Conservation (phyloP, 768 basidiomycete species). For the Crepidotus variabilis region DNA sequence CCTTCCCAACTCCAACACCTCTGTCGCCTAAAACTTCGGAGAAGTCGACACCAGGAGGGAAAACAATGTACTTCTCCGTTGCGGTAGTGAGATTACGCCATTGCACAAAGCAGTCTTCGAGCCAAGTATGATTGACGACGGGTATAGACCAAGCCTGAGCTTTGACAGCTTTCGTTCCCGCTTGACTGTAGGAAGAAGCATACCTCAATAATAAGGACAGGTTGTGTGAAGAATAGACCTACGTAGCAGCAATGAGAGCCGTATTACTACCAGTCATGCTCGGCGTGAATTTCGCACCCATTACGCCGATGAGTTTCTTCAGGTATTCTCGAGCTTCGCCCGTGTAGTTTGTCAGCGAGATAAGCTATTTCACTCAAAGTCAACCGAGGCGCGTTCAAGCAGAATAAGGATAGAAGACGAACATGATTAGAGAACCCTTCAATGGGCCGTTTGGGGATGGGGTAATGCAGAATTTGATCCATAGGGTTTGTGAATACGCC, state of each 20-base stretch:
- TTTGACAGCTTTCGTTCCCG: conserved; percentile 63
- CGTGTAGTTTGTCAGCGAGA: conserved; percentile 87
- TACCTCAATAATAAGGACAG: not conserved
- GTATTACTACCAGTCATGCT: conserved; percentile 78
- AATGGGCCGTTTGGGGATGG: conserved; percentile 60
- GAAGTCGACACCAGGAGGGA: conserved; percentile 69
- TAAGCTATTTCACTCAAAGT: conserved; percentile 40
- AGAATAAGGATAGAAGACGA: conserved; percentile 19
- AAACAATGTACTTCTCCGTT: conserved; percentile 63
- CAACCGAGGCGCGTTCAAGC: not conserved
- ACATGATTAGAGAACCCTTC: conserved; percentile 62
- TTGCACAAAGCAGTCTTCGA: conserved; percentile 83
- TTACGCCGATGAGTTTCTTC: conserved; percentile 70
- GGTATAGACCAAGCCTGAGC: conserved; percentile 81
- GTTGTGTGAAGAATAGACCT: conserved; percentile 23
- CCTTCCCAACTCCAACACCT: conserved; percentile 30
- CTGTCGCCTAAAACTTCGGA: conserved; percentile 38
- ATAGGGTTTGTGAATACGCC: conserved; percentile 60
- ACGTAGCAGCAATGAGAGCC: conserved; percentile 83
- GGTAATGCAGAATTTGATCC: conserved; percentile 83
- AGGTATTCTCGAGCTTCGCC: conserved; percentile 86
- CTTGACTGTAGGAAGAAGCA: conserved; percentile 23
- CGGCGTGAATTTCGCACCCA: conserved; percentile 81
- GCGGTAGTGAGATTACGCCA: conserved; percentile 72
- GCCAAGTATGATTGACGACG: conserved; percentile 86